These are phyloP conservation scores for Paecilomyces variotii DNA, from an alignment of 2,329 filamentous ascomycete genomes.

Conservation along the genomic window DNA sequence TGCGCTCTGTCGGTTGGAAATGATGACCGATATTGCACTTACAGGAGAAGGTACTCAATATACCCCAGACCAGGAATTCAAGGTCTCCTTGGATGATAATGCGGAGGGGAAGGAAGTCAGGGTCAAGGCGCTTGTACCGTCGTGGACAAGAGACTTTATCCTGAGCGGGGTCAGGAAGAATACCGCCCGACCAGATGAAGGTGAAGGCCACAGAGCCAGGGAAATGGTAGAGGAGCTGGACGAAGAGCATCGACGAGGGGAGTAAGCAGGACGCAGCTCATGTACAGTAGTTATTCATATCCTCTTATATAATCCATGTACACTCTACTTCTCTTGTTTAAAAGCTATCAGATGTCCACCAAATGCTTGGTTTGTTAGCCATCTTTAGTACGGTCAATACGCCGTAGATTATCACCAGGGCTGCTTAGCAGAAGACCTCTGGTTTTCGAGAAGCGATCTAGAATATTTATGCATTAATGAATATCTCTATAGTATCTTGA, in stretches of 20 bases:
- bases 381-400: not conserved
- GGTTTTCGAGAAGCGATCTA: not conserved
- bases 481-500: not conserved
- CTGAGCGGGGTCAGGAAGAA: constrained; percentile 30
- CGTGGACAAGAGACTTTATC: constrained; percentile 55
- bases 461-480: not conserved
- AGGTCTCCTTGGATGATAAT: constrained; percentile 44
- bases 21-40: constrained; percentile 74
- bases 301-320: not conserved
- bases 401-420: not conserved
- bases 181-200: constrained; percentile 12
- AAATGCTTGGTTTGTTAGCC: not conserved
- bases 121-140: constrained; percentile 74
- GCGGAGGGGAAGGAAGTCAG: constrained; percentile 44
- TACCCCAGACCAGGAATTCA: constrained; percentile 55
- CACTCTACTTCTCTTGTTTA: not conserved
- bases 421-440: not conserved
- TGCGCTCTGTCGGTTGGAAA: constrained; percentile 76
- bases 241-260: constrained; percentile 20
- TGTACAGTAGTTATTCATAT: not conserved
- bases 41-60: constrained; percentile 59
- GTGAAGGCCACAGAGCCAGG: constrained; percentile 25
- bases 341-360: not conserved
- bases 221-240: constrained; percentile 30
- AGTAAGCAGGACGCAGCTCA: constrained; percentile 8